Conservation (phyloP, 331 rosid species). For the Malus hybrid region DNA sequence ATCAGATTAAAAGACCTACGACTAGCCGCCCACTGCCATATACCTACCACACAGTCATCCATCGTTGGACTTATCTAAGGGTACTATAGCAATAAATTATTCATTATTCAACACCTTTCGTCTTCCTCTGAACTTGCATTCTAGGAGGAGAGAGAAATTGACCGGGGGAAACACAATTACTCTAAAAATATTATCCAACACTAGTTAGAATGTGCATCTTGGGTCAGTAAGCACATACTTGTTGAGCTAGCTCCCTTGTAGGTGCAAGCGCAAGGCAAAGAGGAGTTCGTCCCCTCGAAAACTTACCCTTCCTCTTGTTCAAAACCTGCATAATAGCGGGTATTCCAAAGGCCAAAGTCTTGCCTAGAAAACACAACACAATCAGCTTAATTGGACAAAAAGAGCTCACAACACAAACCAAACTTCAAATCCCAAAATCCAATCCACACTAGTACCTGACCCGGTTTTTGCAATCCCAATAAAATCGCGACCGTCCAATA, state of each 20-base stretch:
- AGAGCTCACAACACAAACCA: constrained; percentile 4
- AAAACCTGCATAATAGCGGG: constrained; percentile 83
- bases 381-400: background rate
- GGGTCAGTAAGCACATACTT: constrained; percentile 40
- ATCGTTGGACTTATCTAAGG: background rate
- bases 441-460: constrained; percentile 48
- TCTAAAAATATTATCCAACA: background rate
- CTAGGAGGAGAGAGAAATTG: background rate
- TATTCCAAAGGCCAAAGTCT: constrained; percentile 88
- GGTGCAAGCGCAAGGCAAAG: constrained; percentile 88
- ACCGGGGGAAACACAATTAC: background rate
- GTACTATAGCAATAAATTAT: background rate
- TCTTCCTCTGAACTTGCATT: background rate
- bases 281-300: constrained; percentile 59
- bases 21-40: background rate
- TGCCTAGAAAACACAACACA: constrained; percentile 36
- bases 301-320: constrained; percentile 52
- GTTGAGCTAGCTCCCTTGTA: constrained; percentile 94
- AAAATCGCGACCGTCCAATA: constrained; percentile 83
- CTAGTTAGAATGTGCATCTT: background rate
- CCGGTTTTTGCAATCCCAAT: constrained; percentile 95
- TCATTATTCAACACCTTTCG: background rate
- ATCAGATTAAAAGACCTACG: background rate
- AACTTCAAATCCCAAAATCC: background rate
- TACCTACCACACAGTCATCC: background rate